Conservation (phyloP, 2,329 filamentous ascomycete species). For the Trichoderma lentiforme region DNA sequence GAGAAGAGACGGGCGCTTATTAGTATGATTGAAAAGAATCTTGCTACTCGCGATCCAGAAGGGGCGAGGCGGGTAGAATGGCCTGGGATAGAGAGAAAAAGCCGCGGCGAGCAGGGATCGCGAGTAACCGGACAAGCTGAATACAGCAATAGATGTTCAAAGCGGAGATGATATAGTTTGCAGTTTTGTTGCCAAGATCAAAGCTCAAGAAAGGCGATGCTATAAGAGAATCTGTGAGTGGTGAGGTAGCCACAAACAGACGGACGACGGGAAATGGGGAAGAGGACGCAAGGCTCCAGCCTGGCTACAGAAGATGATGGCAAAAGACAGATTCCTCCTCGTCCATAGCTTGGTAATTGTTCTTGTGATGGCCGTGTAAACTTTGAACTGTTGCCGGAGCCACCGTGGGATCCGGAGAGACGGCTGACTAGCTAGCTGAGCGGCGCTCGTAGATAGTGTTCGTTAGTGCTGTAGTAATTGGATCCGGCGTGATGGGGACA, state of each 20-base stretch:
- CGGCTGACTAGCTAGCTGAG: background rate
- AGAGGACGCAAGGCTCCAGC: background rate
- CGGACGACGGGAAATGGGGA: background rate
- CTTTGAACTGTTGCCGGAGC: background rate
- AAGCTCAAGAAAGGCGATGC: background rate
- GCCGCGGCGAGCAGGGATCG: conserved; percentile 9
- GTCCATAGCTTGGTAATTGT: background rate
- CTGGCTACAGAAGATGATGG: background rate
- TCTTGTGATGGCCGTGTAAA: background rate
- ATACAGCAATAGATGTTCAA: background rate
- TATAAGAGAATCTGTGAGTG: background rate
- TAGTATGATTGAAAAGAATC: conserved; percentile 7
- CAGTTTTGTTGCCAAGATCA: background rate
- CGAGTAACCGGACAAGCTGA: background rate
- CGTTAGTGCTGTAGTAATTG: conserved; percentile 1
- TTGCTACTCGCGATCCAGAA: background rate
- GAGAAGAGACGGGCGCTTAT: conserved; percentile 13
- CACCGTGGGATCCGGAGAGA: conserved; percentile 3
- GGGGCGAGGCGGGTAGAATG: background rate
- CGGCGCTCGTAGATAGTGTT: background rate
- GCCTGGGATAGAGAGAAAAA: background rate
- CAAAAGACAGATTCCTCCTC: background rate
- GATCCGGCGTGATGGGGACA: background rate
- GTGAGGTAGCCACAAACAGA: background rate
- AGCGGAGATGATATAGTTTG: background rate